Conservation (phyloP, 2,329 filamentous ascomycete species). For the Claviceps cyperi region DNA sequence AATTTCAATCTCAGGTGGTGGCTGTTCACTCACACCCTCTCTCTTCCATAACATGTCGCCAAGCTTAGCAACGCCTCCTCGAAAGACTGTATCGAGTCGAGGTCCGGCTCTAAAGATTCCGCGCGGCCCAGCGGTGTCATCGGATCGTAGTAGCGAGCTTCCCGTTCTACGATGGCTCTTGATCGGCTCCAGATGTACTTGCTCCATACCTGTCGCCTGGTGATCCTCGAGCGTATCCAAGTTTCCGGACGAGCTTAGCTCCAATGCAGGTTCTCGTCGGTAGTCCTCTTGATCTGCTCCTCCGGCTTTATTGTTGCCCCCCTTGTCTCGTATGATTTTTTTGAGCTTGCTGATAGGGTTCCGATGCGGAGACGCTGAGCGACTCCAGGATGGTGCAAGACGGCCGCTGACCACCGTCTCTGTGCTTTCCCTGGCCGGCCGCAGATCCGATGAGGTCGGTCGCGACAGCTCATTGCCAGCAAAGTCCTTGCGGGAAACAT, state of each 20-base stretch:
- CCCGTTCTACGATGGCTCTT: conserved; percentile 29
- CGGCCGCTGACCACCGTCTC: conserved; percentile 48
- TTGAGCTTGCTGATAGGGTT: conserved; percentile 43
- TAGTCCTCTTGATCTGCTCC: conserved; percentile 20
- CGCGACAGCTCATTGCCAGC: conserved; percentile 31
- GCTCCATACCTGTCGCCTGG: conserved; percentile 21
- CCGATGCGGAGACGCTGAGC: conserved; percentile 47
- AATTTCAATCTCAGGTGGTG: conserved; percentile 24
- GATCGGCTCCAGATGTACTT: conserved; percentile 7
- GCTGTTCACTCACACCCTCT: conserved; percentile 22
- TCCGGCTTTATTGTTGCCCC: conserved; percentile 23
- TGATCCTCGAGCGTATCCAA: conserved; percentile 7
- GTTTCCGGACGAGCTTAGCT: conserved; percentile 13
- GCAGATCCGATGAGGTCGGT: conserved; percentile 39
- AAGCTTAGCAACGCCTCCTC: conserved; percentile 40
- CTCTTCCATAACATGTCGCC: conserved; percentile 44
- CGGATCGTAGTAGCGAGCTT: conserved; percentile 29
- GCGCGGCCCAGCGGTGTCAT: conserved; percentile 26
- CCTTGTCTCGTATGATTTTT: conserved; percentile 40
- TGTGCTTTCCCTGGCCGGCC: conserved; percentile 28
- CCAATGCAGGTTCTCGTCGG: conserved; percentile 13
- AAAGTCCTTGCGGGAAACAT: conserved; percentile 27
- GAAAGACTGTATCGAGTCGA: conserved; percentile 58
- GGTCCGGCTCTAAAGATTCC: conserved; percentile 61
- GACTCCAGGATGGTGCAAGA: conserved; percentile 47